A percentile compares a stretch with the other conserved stretches of the same genome.
Conservation (phyloP, 2,329 filamentous ascomycete species). For the Sporothrix euskadiensis region DNA sequence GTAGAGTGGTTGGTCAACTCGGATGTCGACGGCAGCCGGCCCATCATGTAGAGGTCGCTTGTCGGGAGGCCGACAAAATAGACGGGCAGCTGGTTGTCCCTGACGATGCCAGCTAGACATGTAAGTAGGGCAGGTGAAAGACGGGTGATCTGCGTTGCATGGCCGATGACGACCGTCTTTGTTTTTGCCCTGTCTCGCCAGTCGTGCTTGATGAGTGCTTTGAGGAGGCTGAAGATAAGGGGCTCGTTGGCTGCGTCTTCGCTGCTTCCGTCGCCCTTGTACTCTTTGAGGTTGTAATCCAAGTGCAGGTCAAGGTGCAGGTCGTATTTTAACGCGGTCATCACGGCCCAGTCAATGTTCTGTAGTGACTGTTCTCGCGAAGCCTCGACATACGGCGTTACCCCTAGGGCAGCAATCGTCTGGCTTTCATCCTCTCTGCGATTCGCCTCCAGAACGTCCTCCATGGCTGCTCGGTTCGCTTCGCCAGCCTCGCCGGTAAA, state of each 20-base stretch:
- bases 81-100: constrained; percentile 53
- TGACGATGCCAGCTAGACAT: constrained; percentile 50
- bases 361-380: constrained; percentile 47
- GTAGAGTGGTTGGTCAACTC: constrained; percentile 30
- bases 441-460: constrained; percentile 37
- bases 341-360: constrained; percentile 66
- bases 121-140: constrained; percentile 53
- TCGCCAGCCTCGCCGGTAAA: constrained; percentile 56
- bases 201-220: constrained; percentile 48
- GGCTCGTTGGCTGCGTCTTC: constrained; percentile 39
- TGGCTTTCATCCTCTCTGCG: background rate
- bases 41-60: constrained; percentile 74
- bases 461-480: constrained; percentile 53
- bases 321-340: constrained; percentile 50
- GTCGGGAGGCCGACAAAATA: constrained; percentile 69
- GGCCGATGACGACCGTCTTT: constrained; percentile 62
- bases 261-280: constrained; percentile 24
- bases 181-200: constrained; percentile 47
- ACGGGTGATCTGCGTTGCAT: constrained; percentile 66
- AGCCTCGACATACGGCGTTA: constrained; percentile 69
- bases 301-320: constrained; percentile 70
- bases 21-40: constrained; percentile 35
- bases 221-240: constrained; percentile 56
- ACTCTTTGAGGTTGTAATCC: constrained; percentile 64
- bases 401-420: constrained; percentile 61